A percentile compares a stretch with the other conserved stretches of the same genome.
Evolutionary conservation across 257 asterid genomes (phyloP).

Genomic region (Capsicum baccatum): DNA sequence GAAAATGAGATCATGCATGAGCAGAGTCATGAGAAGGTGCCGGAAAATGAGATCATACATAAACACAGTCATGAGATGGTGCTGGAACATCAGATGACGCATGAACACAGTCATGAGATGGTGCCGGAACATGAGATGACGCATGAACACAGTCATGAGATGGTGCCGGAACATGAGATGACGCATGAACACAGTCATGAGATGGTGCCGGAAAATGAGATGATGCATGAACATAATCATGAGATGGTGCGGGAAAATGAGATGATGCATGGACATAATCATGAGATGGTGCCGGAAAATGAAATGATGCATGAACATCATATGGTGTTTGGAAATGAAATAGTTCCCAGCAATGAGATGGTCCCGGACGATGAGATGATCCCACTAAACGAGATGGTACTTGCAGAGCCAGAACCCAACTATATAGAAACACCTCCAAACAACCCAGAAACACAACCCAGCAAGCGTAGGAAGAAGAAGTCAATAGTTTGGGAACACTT

Average conservation of each 20-base stretch:
- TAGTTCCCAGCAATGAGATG: slow-evolving; percentile 29
- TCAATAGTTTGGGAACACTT: slow-evolving; percentile 98
- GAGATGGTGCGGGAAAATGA: neutral
- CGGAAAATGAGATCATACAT: too few species aligned
- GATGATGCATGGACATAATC: neutral
- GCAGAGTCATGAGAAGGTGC: too few species aligned
- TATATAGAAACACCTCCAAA: slow-evolving; percentile 43
- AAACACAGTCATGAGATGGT: too few species aligned
- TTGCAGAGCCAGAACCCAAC: slow-evolving; percentile 55
- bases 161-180: neutral
- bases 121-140: neutral
- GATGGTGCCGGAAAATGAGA: slow-evolving; percentile 7
- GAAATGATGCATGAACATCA: slow-evolving; percentile 17
- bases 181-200: neutral
- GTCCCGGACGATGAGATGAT: slow-evolving; percentile 13
- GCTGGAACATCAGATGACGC: neutral
- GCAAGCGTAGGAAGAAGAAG: slow-evolving; percentile 84
- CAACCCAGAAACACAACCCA: slow-evolving; percentile 38
- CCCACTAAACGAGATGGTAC: slow-evolving; percentile 55
- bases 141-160: neutral
- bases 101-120: neutral
- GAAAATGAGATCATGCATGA: too few species aligned
- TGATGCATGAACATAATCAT: neutral
- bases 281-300: slow-evolving; percentile 18
- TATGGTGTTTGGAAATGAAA: slow-evolving; percentile 20